Base-by-base conservation (phyloP, 495 filamentous ascomycete species). In the Chlorociboria aeruginascens region DNA sequence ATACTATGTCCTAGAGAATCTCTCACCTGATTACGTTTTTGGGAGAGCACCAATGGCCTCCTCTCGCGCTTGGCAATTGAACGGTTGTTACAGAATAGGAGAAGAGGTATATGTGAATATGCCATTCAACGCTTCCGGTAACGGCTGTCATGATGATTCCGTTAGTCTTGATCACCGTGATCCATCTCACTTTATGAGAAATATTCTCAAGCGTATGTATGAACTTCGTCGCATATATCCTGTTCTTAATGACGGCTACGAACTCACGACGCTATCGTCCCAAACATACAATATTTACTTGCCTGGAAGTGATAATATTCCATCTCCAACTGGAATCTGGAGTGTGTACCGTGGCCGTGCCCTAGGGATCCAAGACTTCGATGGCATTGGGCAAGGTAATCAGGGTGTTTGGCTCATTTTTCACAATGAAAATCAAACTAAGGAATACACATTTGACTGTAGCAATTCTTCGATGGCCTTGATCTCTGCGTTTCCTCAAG, bases 281-380 rank as follows among this genome's bases (percentile, higher is more conserved):
- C 66, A 79, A 48, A 83, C 78, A 11, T 61, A 63, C 13, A 49
- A 69, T 7, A 56, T 77, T 12, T 62, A 68, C 10, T 68, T 77
- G 0, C 69, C 70, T 9, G 79, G 78, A 14, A 81, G 74, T 25
- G 61, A 67, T 17, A 68, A 64, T 0, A 65, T 72, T 0, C 63
- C 68, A 0, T 83, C 82, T 6, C 78, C 83, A 52, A 74, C 71
- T 8, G 82, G 82, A 9, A 69, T 86, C 55, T 86, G 79, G 79
- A 82, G 79, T 47, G 69, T 81, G 31, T 49, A 73, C 32, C 70
- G 82, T 13, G 72, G 69, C 12, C 59, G 64, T 16, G 73, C 71
- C 40, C 20, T 1, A 4, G 61, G 64, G 0, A 53, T 74, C 9
- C 81, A 86, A 55, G 66, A 79, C 45, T 62, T 78, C 10, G 62